These are phyloP conservation scores for Brassica cretica DNA, from an alignment of 345 rosid genomes.

Conservation along the genomic window DNA sequence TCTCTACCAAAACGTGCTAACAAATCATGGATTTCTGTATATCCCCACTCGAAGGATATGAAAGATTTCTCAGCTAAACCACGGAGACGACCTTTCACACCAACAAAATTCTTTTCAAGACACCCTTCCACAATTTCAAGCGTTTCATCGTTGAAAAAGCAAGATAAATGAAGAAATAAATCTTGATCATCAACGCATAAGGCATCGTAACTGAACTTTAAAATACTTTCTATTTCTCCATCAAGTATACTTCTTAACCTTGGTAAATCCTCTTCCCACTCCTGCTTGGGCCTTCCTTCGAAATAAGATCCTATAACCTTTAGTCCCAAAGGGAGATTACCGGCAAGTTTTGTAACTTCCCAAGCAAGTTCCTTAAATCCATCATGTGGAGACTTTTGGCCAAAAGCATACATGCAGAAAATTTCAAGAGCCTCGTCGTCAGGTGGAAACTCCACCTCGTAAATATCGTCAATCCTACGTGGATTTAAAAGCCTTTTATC, in stretches of 20 bases:
- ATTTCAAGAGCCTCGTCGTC: conserved; percentile 25
- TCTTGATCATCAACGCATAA: conserved; percentile 20
- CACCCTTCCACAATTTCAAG: not conserved
- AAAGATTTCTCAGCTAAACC: conserved; percentile 23
- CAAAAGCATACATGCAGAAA: conserved; percentile 21
- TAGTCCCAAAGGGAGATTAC: conserved; percentile 40
- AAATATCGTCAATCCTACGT: not conserved
- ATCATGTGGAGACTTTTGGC: not conserved
- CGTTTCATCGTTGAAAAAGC: conserved; percentile 13
- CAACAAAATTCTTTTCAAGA: not conserved
- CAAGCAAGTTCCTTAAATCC: conserved; percentile 11
- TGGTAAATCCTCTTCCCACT: conserved; percentile 32
- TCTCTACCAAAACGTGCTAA: not conserved
- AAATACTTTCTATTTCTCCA: conserved; percentile 7
- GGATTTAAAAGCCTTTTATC: conserved; percentile 23
- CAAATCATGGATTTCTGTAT: not conserved
- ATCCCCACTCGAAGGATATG: not conserved
- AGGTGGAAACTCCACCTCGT: conserved; percentile 8
- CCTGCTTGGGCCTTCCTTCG: not conserved
- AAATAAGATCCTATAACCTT: conserved; percentile 36
- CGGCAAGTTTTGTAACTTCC: conserved; percentile 7
- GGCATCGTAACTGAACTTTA: conserved; percentile 39
- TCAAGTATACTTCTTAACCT: conserved; percentile 21
- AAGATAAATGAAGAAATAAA: conserved; percentile 39
- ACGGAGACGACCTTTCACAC: not conserved